A percentile compares a stretch with the other conserved stretches of the same genome.
phyloP scores from a whole-genome alignment of 176 grass and related monocot species.

The Cenchrus purpureus region DNA sequence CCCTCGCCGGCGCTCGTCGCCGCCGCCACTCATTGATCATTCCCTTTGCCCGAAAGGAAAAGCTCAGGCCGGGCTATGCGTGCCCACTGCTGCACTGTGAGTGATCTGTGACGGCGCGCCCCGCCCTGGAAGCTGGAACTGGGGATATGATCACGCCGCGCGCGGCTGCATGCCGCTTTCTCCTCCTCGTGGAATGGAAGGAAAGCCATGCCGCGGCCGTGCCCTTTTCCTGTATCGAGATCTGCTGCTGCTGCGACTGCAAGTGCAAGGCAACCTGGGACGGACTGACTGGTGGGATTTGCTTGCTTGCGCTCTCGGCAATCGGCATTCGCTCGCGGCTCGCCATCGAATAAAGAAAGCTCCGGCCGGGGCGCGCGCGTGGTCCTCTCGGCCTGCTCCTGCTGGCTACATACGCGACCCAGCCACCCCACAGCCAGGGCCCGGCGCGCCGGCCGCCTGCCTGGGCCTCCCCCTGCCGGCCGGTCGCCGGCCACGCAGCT shows the following conservation, averaged over 20 bases:
- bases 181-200: neutral
- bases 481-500: too few species aligned
- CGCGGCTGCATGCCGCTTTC: neutral
- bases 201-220: constrained; percentile 41
- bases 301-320: constrained; percentile 8
- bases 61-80: neutral
- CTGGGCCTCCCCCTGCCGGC: constrained; percentile 37
- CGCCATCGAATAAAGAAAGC: constrained; percentile 55
- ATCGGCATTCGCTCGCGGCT: too few species aligned
- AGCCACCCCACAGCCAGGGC: constrained; percentile 4
- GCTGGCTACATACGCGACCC: neutral
- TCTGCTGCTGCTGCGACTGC: too few species aligned
- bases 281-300: neutral
- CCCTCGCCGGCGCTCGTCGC: neutral
- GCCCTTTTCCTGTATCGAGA: neutral
- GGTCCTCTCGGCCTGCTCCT: constrained; percentile 18
- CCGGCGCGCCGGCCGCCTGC: neutral
- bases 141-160: constrained; percentile 1
- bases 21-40: constrained; percentile 15
- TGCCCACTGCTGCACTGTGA: too few species aligned
- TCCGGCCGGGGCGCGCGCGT: neutral
- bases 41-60: constrained; percentile 65
- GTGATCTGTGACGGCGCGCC: neutral
- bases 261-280: neutral
- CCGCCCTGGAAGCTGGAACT: constrained; percentile 11